Percentiles rank a stretch among this genome's conserved stretches.
These are phyloP conservation scores for Phlebiopsis flavidoalba DNA, from an alignment of 768 basidiomycete species.

Conservation along the genomic window DNA sequence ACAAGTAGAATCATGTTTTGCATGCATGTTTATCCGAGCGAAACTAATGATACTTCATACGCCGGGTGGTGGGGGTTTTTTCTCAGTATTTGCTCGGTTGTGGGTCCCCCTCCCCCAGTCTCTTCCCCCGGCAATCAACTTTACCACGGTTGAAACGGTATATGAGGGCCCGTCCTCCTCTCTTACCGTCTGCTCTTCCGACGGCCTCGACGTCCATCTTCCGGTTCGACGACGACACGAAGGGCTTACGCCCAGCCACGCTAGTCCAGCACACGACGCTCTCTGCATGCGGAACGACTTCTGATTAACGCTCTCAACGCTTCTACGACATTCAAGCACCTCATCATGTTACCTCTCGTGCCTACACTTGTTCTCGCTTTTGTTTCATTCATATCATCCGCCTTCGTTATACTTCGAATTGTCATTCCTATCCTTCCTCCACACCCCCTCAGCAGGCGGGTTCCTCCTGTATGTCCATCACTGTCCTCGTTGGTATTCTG, in stretches of 20 bases:
- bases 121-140: conserved; percentile 1
- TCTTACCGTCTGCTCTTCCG: conserved; percentile 15
- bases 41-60: too few relatives aligned
- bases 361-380: conserved; percentile 63
- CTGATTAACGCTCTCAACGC: conserved; percentile 19
- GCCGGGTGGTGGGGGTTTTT: too few relatives aligned
- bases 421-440: conserved; percentile 72
- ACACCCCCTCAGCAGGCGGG: conserved; percentile 66
- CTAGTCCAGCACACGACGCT: conserved; percentile 24
- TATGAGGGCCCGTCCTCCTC: conserved; percentile 7
- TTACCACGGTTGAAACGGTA: conserved; percentile 26
- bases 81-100: conserved; percentile 17
- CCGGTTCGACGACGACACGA: conserved; percentile 31
- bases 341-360: conserved; percentile 61
- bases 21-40: too few relatives aligned
- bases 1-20: too few relatives aligned
- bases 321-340: conserved; percentile 17
- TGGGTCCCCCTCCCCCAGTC: conserved; percentile 21
- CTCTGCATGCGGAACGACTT: conserved; percentile 16
- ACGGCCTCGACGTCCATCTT: conserved; percentile 26
- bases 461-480: conserved; percentile 54
- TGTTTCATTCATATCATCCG: conserved; percentile 67
- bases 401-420: conserved; percentile 72
- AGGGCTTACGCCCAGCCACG: conserved; percentile 32
- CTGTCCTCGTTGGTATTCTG: conserved; percentile 10